Percentiles rank a stretch among this genome's conserved stretches.
Conservation (phyloP, 306 rosid genomes). For the Delonix regia region DNA sequence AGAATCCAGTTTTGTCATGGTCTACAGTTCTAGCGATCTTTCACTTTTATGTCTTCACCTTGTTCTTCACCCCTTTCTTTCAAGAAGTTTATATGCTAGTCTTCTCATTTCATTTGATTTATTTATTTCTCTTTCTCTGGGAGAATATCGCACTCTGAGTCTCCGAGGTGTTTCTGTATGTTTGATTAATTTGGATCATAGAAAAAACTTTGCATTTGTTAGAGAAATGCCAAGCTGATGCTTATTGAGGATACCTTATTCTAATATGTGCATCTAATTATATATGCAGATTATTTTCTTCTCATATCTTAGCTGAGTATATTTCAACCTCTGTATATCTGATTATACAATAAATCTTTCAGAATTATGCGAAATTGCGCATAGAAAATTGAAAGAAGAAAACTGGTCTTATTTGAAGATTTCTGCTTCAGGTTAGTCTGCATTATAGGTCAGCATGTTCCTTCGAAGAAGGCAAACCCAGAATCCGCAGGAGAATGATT, state of each 20-base stretch:
- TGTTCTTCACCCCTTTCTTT: not conserved
- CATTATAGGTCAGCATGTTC: constrained; percentile 53
- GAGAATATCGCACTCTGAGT: not conserved
- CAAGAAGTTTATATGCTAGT: not conserved
- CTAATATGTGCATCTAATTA: not conserved
- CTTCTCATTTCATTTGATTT: not conserved
- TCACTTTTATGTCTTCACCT: not conserved
- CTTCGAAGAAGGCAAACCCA: constrained; percentile 60
- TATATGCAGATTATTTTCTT: not conserved
- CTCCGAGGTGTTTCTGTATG: not conserved
- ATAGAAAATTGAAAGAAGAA: not conserved
- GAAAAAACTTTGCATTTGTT: not conserved
- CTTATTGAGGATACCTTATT: not conserved
- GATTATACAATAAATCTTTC: not conserved
- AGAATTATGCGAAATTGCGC: not conserved
- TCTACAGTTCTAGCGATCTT: not conserved
- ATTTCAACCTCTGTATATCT: not conserved
- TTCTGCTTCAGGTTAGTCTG: constrained; percentile 42
- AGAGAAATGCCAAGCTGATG: not conserved
- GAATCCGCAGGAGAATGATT: constrained; percentile 51
- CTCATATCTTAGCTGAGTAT: not conserved
- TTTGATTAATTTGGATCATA: not conserved
- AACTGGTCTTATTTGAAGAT: constrained; percentile 19
- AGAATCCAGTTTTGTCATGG: not conserved
- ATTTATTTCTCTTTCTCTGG: not conserved